Percentiles rank a stretch among this genome's conserved stretches.
phyloP scores from a whole-genome alignment of 192 early-diverging fungal genomes.

The Dimargaris cristalligena region DNA sequence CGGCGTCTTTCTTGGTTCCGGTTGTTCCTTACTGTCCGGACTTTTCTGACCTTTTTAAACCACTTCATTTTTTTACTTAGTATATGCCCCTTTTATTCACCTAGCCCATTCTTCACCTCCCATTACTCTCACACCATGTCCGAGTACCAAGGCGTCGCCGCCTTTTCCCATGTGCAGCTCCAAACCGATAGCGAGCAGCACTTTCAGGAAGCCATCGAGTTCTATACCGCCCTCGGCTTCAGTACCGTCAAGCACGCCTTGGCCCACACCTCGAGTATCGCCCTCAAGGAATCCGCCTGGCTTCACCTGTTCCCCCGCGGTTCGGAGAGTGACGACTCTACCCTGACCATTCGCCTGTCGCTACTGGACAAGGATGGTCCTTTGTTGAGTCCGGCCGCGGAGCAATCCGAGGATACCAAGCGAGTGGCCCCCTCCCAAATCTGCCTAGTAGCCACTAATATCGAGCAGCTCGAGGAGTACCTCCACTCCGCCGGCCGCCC shows the following conservation, averaged over 20 bases:
- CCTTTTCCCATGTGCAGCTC: conserved; percentile 26
- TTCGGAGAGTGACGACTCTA: conserved; percentile 19
- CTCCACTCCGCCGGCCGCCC: conserved; percentile 7
- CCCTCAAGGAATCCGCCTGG: conserved; percentile 24
- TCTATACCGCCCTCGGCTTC: conserved; percentile 43
- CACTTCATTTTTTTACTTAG: too few relatives aligned
- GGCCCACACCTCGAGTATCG: conserved; percentile 17
- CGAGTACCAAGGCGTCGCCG: too few relatives aligned
- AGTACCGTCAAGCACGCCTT: conserved; percentile 25
- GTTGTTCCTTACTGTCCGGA: too few relatives aligned
- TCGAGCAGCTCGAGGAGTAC: conserved; percentile 16
- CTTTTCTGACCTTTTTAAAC: too few relatives aligned
- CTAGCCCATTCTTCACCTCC: too few relatives aligned
- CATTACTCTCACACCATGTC: too few relatives aligned
- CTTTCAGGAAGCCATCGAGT: conserved; percentile 24
- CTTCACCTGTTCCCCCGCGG: conserved; percentile 36
- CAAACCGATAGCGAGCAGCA: conserved; percentile 15
- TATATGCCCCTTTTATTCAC: too few relatives aligned
- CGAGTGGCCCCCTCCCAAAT: conserved; percentile 2
- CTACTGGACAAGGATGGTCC: conserved; percentile 14
- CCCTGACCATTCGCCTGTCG: conserved; percentile 21
- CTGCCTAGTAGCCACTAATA: conserved; percentile 8
- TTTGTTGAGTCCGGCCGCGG: conserved; percentile 17
- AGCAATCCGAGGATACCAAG: conserved; percentile 13
- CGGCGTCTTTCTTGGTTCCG: too few relatives aligned